Evolutionary conservation across 2,329 filamentous ascomycete genomes (phyloP).

Genomic region (Aspergillus nomiae): DNA sequence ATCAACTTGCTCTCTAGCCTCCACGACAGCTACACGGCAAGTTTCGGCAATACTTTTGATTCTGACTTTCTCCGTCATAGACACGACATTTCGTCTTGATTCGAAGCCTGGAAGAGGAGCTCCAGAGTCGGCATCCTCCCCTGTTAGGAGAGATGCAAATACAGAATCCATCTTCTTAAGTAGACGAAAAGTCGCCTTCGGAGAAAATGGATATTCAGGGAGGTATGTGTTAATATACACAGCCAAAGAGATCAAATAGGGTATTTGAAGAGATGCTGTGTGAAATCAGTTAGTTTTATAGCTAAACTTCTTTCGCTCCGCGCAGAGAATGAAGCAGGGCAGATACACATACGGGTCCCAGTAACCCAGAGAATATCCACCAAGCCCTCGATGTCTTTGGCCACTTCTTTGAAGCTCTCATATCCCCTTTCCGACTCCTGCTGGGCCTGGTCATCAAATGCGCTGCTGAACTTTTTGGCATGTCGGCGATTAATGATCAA

Average conservation of each 20-base stretch:
- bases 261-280: conserved; percentile 76
- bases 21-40: conserved; percentile 70
- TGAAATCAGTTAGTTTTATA: background rate
- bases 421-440: conserved; percentile 53
- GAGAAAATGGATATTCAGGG: conserved; percentile 68
- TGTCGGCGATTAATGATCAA: conserved; percentile 55
- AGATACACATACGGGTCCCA: conserved; percentile 71
- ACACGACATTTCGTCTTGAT: conserved; percentile 54
- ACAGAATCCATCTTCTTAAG: conserved; percentile 80
- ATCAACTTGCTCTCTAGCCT: conserved; percentile 57
- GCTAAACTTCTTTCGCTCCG: background rate
- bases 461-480: conserved; percentile 52
- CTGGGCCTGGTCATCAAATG: conserved; percentile 29
- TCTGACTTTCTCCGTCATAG: conserved; percentile 85
- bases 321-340: background rate
- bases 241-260: conserved; percentile 78
- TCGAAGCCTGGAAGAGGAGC: conserved; percentile 71
- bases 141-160: conserved; percentile 73
- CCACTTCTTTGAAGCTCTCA: conserved; percentile 68
- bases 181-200: conserved; percentile 68
- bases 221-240: conserved; percentile 72
- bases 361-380: conserved; percentile 84
- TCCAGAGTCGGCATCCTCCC: conserved; percentile 66
- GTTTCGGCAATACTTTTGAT: conserved; percentile 79
- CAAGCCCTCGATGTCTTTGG: conserved; percentile 71